Base-by-base conservation (phyloP, 1,139 yeast genomes). In the Diutina mesorugosa region DNA sequence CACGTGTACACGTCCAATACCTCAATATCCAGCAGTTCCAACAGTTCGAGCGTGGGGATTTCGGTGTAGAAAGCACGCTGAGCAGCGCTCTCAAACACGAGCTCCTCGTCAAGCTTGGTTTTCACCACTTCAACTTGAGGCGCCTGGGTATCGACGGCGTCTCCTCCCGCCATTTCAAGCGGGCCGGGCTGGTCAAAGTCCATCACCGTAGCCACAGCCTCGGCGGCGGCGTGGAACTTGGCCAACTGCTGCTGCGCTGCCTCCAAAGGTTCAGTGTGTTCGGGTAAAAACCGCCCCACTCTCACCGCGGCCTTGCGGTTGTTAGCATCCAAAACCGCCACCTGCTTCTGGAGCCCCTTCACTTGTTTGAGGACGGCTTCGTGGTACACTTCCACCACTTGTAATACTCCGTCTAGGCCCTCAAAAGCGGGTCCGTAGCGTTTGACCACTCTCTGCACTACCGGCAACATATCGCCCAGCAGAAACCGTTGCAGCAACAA, bases 21-120 rank as follows among this genome's bases (percentile, higher is more conserved):
- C 41, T 28, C 21, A 29, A 18, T 50, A 6, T 21, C 45, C 45
- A 9, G 18, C 5, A 14, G 45, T 4, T 18, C 48, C 7, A 71
- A 55, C 12, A 65, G 69, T 0, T 64, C 66, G 21, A 69, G 57
- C 18, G 60, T 60, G 0, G 78, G 75, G 3, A 74, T 63, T 4
- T 64, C 64, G 1, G 74, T 72, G 65, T 90, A 90, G 65, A 89
- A 89, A 58, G 72, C 74, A 59, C 79, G 77, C 47, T 80, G 83
- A 52, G 83, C 87, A 14, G 80, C 79, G 59, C 79, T 84, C 54
- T 81, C 87, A 96, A 96, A 90, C 18, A 45, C 45, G 4, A 71
- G 71, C 4, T 67, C 65, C 47, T 72, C 73, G 48, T 73, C 78
- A 55, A 64, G 61, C 55, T 62, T 67, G 57, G 65, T 61, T 54